These are phyloP conservation scores for Closterium sp. DNA, from an alignment of 139 green algal species.

Conservation along the genomic window DNA sequence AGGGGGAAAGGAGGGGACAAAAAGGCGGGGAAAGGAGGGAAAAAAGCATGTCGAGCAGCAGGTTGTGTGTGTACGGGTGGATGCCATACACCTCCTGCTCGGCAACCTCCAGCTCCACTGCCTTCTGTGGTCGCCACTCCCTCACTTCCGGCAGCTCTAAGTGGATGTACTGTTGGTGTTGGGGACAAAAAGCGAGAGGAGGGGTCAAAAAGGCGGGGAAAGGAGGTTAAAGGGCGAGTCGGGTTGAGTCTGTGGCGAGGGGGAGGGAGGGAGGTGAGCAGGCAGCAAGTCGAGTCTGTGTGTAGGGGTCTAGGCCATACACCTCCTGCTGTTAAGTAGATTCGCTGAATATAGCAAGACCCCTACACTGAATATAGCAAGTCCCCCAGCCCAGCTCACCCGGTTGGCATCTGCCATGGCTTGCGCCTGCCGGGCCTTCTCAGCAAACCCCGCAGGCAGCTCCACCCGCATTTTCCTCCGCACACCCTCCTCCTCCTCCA, in stretches of 20 bases:
- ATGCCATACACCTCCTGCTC: slow-evolving; percentile 56
- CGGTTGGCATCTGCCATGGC: neutral
- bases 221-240: no score
- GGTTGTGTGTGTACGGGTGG: slow-evolving; percentile 47
- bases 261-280: neutral
- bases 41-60: slow-evolving; percentile 18
- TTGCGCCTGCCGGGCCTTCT: neutral
- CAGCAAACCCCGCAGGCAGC: neutral
- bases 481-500: slow-evolving; percentile 36
- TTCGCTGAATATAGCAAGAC: no score
- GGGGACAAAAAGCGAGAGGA: neutral
- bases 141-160: slow-evolving; percentile 32
- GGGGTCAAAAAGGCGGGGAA: no score
- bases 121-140: neutral
- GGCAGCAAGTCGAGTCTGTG: no score
- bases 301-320: slow-evolving; percentile 47
- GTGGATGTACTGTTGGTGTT: neutral
- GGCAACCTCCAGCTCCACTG: slow-evolving; percentile 25
- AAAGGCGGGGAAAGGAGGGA: neutral
- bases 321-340: no score
- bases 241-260: no score
- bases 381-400: slow-evolving; percentile 21
- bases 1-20: neutral
- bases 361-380: no score
- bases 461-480: slow-evolving; percentile 32